A percentile compares a stretch with the other conserved stretches of the same genome.
These are phyloP conservation scores for Colletotrichum gigasporum DNA, from an alignment of 2,329 filamentous ascomycete genomes.

Conservation along the genomic window DNA sequence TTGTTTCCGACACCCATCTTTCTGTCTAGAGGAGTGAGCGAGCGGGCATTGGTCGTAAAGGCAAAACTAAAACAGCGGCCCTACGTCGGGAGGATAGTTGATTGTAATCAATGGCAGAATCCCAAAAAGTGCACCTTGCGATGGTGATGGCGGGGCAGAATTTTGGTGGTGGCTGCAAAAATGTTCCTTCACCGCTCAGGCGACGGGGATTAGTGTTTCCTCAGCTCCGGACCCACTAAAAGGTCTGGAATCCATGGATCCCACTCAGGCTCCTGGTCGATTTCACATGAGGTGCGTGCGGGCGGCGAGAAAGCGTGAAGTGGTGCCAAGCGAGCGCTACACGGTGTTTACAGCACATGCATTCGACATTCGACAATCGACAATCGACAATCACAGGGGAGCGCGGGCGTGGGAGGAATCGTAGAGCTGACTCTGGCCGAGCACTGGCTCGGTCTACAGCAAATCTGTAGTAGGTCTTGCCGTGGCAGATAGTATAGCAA, in stretches of 20 bases:
- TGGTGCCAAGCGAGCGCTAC: no score
- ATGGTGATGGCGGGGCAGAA: slow-evolving; percentile 22
- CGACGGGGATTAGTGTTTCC: not conserved
- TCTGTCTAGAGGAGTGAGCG: not conserved
- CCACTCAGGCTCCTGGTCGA: no score
- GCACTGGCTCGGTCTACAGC: not conserved
- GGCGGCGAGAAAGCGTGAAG: no score
- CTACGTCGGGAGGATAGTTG: not conserved
- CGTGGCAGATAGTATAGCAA: no score
- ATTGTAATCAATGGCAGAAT: slow-evolving; percentile 7
- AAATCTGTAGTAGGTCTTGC: no score
- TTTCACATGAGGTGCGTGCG: no score
- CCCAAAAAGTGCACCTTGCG: not conserved
- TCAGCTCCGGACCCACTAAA: not conserved
- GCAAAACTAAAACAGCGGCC: no score
- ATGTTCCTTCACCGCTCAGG: slow-evolving; percentile 25
- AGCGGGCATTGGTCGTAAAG: no score
- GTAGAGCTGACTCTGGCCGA: not conserved
- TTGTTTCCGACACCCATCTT: slow-evolving; percentile 76
- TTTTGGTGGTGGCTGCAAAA: slow-evolving; percentile 2
- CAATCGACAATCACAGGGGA: not conserved
- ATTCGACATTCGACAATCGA: no score
- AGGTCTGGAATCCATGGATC: not conserved
- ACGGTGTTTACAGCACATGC: no score
- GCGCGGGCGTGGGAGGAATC: not conserved